phyloP scores from a whole-genome alignment of 768 basidiomycete genomes.

The Rossbeevera mucosa region DNA sequence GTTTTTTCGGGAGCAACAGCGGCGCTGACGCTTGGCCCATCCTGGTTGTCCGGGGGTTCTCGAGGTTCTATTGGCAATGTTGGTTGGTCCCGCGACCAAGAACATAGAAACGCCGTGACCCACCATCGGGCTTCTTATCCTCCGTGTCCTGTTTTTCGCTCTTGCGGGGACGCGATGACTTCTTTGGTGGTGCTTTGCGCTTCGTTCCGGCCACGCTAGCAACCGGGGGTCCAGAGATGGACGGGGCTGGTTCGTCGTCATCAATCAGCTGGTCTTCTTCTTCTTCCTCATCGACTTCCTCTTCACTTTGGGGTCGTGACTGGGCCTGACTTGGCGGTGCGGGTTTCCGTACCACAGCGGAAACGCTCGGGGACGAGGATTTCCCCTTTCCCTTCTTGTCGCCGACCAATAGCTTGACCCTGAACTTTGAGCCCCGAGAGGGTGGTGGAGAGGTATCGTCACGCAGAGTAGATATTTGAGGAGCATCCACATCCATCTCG shows the following conservation, averaged over 20 bases:
- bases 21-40: constrained; percentile 15
- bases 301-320: constrained; percentile 31
- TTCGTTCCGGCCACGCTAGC: constrained; percentile 39
- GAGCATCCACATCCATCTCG: constrained; percentile 84
- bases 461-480: constrained; percentile 72
- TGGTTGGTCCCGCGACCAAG: constrained; percentile 2
- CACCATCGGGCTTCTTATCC: constrained; percentile 46
- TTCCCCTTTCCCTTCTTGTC: constrained; percentile 39
- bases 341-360: constrained; percentile 19
- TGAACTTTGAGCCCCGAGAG: constrained; percentile 35
- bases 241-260: constrained; percentile 43
- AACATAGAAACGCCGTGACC: constrained; percentile 27
- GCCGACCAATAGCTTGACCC: constrained; percentile 49
- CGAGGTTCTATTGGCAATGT: constrained; percentile 23
- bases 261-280: constrained; percentile 82
- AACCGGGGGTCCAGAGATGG: constrained; percentile 24
- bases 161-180: constrained; percentile 51
- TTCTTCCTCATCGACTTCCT: constrained; percentile 58
- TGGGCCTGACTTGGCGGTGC: constrained; percentile 15
- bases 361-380: constrained; percentile 30
- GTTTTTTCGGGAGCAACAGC: constrained; percentile 31
- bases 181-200: constrained; percentile 45
- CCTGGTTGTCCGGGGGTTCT: constrained; percentile 26
- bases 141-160: constrained; percentile 42
- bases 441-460: constrained; percentile 74